Base-by-base conservation (phyloP, 2,329 filamentous ascomycete genomes). In the Aspergillus sp. region DNA sequence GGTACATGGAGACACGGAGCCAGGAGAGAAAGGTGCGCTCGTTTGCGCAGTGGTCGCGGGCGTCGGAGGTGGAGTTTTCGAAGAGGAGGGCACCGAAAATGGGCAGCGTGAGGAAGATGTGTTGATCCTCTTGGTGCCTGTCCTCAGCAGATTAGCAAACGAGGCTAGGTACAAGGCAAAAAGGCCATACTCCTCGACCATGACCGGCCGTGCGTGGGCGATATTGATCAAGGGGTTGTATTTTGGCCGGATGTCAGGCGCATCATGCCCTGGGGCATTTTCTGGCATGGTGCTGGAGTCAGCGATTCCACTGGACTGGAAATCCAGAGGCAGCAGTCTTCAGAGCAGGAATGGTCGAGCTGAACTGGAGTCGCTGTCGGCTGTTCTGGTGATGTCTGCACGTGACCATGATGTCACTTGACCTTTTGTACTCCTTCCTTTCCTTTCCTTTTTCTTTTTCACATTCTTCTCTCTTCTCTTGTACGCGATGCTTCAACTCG, bases 1-100 rank as follows among this genome's bases (percentile, higher is more conserved):
- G 88, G 64, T 94, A 94, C 47, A 94, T 75, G 19, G 83, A 80
- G 2, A 96, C 73, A 3, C 88, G 79, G 13, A 96, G 75, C 72
- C 91, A 95, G 2, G 89, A 91, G 16, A 96, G 78, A 53, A 95
- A 95, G 0, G 75, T 80, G 45, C 76, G 67, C 51, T 80, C 76
- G 41, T 78, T 79, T 15, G 76, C 76, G 45, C 73, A 76, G 57
- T 80, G 75, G 45, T 80, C 76, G 38, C 76, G 64, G 4, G 77
- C 77, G 52, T 82, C 78, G 15, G 74, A 80, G 38, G 75, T 67
- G 32, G 64, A 64, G 45, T 83, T 83, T 37, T 80, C 74, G 55
- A 83, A 81, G 22, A 83, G 62, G 4, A 82, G 61, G 0, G 75
- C 67, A 13, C 72, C 72, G 13, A 74, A 60, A 14, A 75, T 53